Conservation (phyloP, 495 filamentous ascomycete species). For the Aspergillus diversus region DNA sequence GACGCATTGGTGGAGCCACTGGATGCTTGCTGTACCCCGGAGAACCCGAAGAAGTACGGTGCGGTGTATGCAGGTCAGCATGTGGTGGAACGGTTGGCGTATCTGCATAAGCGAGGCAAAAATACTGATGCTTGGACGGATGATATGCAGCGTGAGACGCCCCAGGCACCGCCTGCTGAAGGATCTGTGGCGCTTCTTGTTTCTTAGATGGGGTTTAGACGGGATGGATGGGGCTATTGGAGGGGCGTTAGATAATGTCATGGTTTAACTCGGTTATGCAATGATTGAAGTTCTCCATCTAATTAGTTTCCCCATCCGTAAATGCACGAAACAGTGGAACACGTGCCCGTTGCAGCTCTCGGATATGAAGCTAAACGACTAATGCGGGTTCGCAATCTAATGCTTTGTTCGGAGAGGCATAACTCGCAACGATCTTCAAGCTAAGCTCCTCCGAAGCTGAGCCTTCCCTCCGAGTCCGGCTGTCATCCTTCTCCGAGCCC, state of each 20-base stretch:
- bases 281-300: neutral
- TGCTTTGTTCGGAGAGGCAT: neutral
- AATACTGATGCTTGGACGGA: slow-evolving; percentile 16
- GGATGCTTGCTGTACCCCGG: slow-evolving; percentile 6
- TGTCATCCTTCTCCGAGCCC: neutral
- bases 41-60: slow-evolving; percentile 12
- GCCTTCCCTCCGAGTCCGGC: neutral
- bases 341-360: no score
- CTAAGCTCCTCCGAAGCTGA: neutral
- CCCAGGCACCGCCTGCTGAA: neutral
- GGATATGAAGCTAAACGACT: neutral
- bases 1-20: slow-evolving; percentile 18
- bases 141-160: slow-evolving; percentile 14
- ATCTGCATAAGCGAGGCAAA: slow-evolving; percentile 14
- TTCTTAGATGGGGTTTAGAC: neutral
- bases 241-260: neutral
- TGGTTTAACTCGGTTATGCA: neutral
- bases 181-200: neutral
- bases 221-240: neutral
- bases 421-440: neutral
- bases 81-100: slow-evolving; percentile 17
- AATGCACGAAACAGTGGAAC: neutral
- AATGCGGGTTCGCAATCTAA: neutral
- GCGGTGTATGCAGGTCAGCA: slow-evolving; percentile 16
- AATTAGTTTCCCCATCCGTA: neutral